phyloP scores from a whole-genome alignment of 2,329 filamentous ascomycete genomes.

The Aspergillus intermedius region DNA sequence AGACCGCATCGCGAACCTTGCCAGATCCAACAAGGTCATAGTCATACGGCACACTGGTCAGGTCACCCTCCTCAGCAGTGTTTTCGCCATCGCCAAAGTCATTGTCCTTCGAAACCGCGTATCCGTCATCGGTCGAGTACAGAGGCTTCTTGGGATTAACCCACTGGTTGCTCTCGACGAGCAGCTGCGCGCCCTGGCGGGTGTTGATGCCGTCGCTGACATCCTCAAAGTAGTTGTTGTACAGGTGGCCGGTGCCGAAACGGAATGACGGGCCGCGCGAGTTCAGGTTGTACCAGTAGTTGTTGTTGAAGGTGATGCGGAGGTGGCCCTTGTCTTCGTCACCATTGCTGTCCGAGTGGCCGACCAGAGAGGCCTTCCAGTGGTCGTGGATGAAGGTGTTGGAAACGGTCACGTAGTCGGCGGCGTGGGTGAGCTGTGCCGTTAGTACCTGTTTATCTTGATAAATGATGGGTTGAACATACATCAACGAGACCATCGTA shows the following conservation, averaged over 20 bases:
- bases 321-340: constrained; percentile 57
- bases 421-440: constrained; percentile 49
- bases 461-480: neutral
- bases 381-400: constrained; percentile 52
- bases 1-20: constrained; percentile 42
- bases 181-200: constrained; percentile 51
- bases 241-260: constrained; percentile 60
- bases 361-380: constrained; percentile 55
- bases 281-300: constrained; percentile 60
- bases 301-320: constrained; percentile 60
- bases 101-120: constrained; percentile 41
- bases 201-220: constrained; percentile 51
- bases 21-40: constrained; percentile 49
- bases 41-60: constrained; percentile 48
- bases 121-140: constrained; percentile 43
- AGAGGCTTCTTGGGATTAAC: constrained; percentile 40
- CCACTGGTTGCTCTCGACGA: constrained; percentile 52
- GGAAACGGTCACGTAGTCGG: constrained; percentile 52
- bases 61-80: constrained; percentile 46
- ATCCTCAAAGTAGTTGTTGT: constrained; percentile 47
- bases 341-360: constrained; percentile 55
- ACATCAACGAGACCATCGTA: constrained; percentile 61
- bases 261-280: constrained; percentile 57
- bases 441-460: neutral
- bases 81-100: constrained; percentile 45